A percentile compares a stretch with the other conserved stretches of the same genome.
phyloP scores from a whole-genome alignment of 257 asterid genomes.

The Agastache rugosa region DNA sequence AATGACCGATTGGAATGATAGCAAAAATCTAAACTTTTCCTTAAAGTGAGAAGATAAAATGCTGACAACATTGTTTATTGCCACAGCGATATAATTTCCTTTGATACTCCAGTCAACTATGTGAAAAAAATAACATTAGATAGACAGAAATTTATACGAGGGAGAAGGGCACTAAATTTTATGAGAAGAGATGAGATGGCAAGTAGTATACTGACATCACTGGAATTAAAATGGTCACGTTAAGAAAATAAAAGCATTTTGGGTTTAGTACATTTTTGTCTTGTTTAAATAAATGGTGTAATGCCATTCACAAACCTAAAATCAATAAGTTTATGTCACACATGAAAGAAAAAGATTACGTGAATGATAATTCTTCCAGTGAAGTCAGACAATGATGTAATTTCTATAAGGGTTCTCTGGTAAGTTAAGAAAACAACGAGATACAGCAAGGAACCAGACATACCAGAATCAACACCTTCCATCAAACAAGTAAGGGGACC shows the following conservation, averaged over 20 bases:
- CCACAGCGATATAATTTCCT: constrained; percentile 75
- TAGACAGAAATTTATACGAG: constrained; percentile 32
- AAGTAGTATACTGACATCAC: constrained; percentile 12
- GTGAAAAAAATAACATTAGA: constrained; percentile 38
- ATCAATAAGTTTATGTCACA: constrained; percentile 26
- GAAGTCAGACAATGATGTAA: constrained; percentile 19
- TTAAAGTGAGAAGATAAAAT: constrained; percentile 63
- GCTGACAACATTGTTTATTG: constrained; percentile 64
- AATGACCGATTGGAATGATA: constrained; percentile 55
- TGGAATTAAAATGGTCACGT: constrained; percentile 16
- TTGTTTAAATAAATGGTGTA: constrained; percentile 12
- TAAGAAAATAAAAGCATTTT: background rate
- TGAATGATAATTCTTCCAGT: background rate
- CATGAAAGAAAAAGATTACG: background rate
- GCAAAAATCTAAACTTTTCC: constrained; percentile 60
- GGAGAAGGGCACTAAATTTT: constrained; percentile 1
- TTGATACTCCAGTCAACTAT: constrained; percentile 84
- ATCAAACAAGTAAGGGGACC: constrained; percentile 51
- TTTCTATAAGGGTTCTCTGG: constrained; percentile 24
- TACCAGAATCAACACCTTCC: constrained; percentile 88
- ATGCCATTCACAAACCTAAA: constrained; percentile 5
- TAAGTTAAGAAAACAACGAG: constrained; percentile 20
- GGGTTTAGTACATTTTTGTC: background rate
- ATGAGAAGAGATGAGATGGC: constrained; percentile 11
- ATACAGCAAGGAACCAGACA: constrained; percentile 31